A percentile compares a stretch with the other conserved stretches of the same genome.
Conservation (phyloP, 192 early-diverging fungal species). For the Coemansia sp. region DNA sequence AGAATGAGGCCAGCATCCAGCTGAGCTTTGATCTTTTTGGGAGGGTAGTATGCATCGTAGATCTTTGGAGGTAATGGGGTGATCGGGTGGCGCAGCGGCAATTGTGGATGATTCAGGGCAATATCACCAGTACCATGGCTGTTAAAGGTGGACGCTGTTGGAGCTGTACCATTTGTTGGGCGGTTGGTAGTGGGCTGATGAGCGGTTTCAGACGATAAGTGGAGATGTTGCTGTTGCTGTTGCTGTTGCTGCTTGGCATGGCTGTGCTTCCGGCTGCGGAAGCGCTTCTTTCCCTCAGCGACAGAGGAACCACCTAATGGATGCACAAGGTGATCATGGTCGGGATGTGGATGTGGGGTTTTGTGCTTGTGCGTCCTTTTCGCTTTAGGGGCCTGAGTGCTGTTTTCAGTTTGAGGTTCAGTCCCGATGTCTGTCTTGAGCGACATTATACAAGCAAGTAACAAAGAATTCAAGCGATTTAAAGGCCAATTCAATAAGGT, state of each 20-base stretch:
- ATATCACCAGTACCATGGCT: neutral
- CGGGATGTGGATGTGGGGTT: neutral
- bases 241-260: neutral
- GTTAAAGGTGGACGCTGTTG: neutral
- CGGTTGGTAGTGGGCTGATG: no score
- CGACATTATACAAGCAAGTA: neutral
- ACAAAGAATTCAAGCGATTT: neutral
- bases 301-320: neutral
- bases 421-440: neutral
- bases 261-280: neutral
- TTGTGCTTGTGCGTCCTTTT: neutral
- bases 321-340: neutral
- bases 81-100: neutral
- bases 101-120: neutral
- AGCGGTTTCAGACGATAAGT: neutral
- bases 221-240: neutral
- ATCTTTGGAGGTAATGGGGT: slow-evolving; percentile 5
- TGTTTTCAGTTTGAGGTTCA: neutral
- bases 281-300: neutral
- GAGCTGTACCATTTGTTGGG: no score
- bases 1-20: no score
- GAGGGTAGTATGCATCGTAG: slow-evolving; percentile 32
- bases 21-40: slow-evolving; percentile 7
- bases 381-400: neutral
- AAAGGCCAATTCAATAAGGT: neutral